Conservation (phyloP, 2,329 filamentous ascomycete genomes). For the Didymella pomorum region DNA sequence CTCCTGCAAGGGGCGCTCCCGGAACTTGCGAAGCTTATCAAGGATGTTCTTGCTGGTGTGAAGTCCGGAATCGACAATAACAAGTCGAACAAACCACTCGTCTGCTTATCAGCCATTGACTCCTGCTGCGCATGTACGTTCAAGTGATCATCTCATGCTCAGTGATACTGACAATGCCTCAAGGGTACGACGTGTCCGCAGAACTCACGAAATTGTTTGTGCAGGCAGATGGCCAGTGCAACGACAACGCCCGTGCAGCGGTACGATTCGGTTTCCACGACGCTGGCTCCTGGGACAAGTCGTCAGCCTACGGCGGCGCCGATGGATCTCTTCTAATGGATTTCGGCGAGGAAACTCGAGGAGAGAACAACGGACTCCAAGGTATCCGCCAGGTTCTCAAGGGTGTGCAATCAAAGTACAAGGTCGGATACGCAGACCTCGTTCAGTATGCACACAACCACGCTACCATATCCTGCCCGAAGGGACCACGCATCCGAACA, state of each 20-base stretch:
- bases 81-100: constrained; percentile 31
- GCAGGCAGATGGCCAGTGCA: constrained; percentile 38
- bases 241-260: constrained; percentile 47
- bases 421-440: constrained; percentile 62
- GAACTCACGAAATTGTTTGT: constrained; percentile 41
- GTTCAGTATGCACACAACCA: constrained; percentile 60
- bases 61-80: constrained; percentile 39
- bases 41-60: constrained; percentile 38
- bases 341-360: constrained; percentile 46
- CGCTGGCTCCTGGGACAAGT: constrained; percentile 48
- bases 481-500: constrained; percentile 61
- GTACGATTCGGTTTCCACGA: constrained; percentile 49
- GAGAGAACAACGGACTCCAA: constrained; percentile 57
- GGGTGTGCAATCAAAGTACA: constrained; percentile 52
- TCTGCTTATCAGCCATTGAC: constrained; percentile 34
- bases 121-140: constrained; percentile 44
- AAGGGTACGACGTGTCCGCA: constrained; percentile 43
- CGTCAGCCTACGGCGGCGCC: constrained; percentile 49
- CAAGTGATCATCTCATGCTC: neutral
- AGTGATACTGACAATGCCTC: neutral
- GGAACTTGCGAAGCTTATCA: constrained; percentile 33
- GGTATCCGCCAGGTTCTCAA: constrained; percentile 52
- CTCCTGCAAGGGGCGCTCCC: constrained; percentile 31
- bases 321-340: constrained; percentile 54
- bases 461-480: constrained; percentile 60